Conservation (phyloP, 1,284 basidiomycete genomes). For the Sparassis latifolia region DNA sequence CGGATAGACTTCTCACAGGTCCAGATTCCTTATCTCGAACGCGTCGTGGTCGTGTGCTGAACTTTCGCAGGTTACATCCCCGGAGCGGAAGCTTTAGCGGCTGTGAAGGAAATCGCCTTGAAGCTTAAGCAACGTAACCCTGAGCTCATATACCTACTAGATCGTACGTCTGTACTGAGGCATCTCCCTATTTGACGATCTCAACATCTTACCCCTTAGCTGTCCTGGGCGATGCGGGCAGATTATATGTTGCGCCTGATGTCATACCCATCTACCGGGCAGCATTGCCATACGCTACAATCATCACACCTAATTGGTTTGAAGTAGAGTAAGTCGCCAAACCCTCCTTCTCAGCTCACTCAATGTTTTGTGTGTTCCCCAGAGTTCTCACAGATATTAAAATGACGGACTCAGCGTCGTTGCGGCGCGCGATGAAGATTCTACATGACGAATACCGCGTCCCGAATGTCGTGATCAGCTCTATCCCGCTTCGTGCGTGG, state of each 20-base stretch:
- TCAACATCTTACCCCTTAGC: conserved; percentile 34
- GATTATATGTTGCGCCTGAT: conserved; percentile 82
- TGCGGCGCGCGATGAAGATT: conserved; percentile 63
- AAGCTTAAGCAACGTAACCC: conserved; percentile 54
- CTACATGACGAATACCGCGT: conserved; percentile 75
- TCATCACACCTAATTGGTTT: conserved; percentile 98
- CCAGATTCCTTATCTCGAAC: conserved; percentile 5
- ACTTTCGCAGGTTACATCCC: conserved; percentile 72
- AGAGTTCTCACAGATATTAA: conserved; percentile 72
- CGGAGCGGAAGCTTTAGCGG: conserved; percentile 70
- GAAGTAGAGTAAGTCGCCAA: conserved; percentile 79
- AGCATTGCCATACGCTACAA: conserved; percentile 76
- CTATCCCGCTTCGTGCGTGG: conserved; percentile 65
- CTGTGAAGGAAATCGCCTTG: conserved; percentile 59
- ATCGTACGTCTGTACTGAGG: conserved; percentile 56
- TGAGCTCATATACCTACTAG: conserved; percentile 77
- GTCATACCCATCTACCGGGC: conserved; percentile 85
- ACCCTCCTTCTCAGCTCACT: not conserved
- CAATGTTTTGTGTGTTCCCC: not conserved
- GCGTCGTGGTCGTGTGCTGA: not conserved
- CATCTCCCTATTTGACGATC: not conserved
- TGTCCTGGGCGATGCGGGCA: conserved; percentile 87
- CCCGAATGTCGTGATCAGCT: conserved; percentile 88
- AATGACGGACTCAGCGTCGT: conserved; percentile 59
- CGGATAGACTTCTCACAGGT: conserved; percentile 71